These are phyloP conservation scores for Cercospora nicotianae DNA, from an alignment of 2,329 filamentous ascomycete genomes.

Conservation along the genomic window DNA sequence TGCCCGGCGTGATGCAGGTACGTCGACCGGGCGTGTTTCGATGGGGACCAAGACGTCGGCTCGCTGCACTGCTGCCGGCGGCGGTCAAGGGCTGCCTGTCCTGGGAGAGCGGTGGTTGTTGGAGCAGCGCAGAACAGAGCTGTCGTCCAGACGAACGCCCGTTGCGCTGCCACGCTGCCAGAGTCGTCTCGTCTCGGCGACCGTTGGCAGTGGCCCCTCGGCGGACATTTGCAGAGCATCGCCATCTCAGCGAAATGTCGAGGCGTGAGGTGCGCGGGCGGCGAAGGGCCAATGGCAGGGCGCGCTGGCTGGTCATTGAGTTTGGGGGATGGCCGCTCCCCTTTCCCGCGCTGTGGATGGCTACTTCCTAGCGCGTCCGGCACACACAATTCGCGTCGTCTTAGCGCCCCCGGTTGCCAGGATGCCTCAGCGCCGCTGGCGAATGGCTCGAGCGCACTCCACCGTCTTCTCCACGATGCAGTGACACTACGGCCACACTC, in stretches of 20 bases:
- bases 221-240: not conserved
- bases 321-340: not conserved
- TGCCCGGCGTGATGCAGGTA: constrained; percentile 1
- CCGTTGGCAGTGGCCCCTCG: not conserved
- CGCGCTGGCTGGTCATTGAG: not conserved
- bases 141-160: not conserved
- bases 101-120: not conserved
- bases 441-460: constrained; percentile 1
- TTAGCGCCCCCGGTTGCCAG: constrained; percentile 3
- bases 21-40: not conserved
- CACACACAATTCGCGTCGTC: not conserved
- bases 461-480: not conserved
- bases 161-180: not conserved
- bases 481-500: not conserved
- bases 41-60: not conserved
- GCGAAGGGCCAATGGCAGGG: not conserved
- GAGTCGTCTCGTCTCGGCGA: not conserved
- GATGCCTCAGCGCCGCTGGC: not conserved
- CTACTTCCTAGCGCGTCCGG: not conserved
- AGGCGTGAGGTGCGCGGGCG: not conserved
- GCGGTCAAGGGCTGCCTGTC: not conserved
- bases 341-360: not conserved
- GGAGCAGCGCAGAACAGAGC: not conserved
- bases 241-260: not conserved
- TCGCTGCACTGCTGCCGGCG: not conserved